These are phyloP conservation scores for Penicillium fuscoglaucum DNA, from an alignment of 2,329 filamentous ascomycete genomes.

Conservation along the genomic window DNA sequence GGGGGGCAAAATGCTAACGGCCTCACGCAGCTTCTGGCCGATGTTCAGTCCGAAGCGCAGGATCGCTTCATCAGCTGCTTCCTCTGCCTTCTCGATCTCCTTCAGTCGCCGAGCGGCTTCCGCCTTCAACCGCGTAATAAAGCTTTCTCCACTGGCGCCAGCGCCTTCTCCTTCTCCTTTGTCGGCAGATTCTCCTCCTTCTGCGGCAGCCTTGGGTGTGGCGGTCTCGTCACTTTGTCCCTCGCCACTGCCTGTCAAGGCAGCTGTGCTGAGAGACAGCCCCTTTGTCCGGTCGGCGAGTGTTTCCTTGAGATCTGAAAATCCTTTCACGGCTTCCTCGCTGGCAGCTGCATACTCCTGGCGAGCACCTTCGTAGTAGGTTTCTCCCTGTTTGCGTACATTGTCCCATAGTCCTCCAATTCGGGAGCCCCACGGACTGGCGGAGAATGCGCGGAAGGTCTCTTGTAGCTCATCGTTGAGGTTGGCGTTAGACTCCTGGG, in stretches of 20 bases:
- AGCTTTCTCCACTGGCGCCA: constrained; percentile 53
- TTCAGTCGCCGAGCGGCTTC: constrained; percentile 82
- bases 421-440: constrained; percentile 84
- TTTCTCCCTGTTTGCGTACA: constrained; percentile 93
- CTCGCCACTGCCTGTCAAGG: constrained; percentile 28
- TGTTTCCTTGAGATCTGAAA: constrained; percentile 67
- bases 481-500: constrained; percentile 46
- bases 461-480: constrained; percentile 90
- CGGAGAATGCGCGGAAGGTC: constrained; percentile 89
- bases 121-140: constrained; percentile 72
- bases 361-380: constrained; percentile 77
- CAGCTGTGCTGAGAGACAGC: constrained; percentile 61
- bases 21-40: constrained; percentile 84
- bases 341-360: constrained; percentile 80
- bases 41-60: constrained; percentile 89
- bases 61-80: constrained; percentile 92
- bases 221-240: constrained; percentile 31
- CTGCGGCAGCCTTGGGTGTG: constrained; percentile 30
- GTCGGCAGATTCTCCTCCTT: constrained; percentile 21
- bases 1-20: constrained; percentile 82
- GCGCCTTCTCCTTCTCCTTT: constrained; percentile 29
- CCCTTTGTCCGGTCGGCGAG: constrained; percentile 73
- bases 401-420: constrained; percentile 86
- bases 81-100: constrained; percentile 87
- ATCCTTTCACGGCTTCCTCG: constrained; percentile 77